A percentile compares a stretch with the other conserved stretches of the same genome.
These are phyloP conservation scores for Cornus florida DNA, from an alignment of 148 eudicot genomes.

Conservation along the genomic window DNA sequence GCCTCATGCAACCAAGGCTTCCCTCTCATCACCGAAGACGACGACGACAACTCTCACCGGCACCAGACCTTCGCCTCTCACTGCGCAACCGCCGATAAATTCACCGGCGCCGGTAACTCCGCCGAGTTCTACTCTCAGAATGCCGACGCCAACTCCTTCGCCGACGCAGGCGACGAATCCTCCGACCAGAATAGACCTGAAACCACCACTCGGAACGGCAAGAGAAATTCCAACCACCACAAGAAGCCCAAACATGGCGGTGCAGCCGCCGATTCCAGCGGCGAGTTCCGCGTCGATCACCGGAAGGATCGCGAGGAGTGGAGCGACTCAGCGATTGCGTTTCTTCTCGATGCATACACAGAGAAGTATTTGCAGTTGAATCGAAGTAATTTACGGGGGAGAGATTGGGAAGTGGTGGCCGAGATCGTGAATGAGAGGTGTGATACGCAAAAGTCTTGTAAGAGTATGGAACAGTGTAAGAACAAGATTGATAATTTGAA, in stretches of 20 bases:
- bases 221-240: neutral
- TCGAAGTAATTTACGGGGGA: constrained; percentile 9
- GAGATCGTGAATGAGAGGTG: constrained; percentile 14
- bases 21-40: neutral
- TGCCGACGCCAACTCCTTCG: neutral
- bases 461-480: constrained; percentile 20
- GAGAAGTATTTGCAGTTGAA: constrained; percentile 14
- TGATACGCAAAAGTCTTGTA: neutral
- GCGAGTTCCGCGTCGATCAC: neutral
- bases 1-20: constrained; percentile 2
- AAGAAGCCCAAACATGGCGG: constrained; percentile 10
- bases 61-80: neutral
- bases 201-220: constrained; percentile 6
- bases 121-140: constrained; percentile 9
- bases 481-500: constrained; percentile 20
- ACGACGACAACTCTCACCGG: neutral
- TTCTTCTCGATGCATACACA: constrained; percentile 14
- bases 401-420: constrained; percentile 24
- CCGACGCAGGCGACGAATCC: neutral
- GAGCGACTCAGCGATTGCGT: constrained; percentile 14
- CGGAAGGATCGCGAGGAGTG: constrained; percentile 17
- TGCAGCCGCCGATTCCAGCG: neutral
- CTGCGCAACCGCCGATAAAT: neutral
- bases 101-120: neutral
- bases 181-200: neutral